Evolutionary conservation across 2,329 filamentous ascomycete genomes (phyloP).

Genomic region (Chaetomiaceae sp.): DNA sequence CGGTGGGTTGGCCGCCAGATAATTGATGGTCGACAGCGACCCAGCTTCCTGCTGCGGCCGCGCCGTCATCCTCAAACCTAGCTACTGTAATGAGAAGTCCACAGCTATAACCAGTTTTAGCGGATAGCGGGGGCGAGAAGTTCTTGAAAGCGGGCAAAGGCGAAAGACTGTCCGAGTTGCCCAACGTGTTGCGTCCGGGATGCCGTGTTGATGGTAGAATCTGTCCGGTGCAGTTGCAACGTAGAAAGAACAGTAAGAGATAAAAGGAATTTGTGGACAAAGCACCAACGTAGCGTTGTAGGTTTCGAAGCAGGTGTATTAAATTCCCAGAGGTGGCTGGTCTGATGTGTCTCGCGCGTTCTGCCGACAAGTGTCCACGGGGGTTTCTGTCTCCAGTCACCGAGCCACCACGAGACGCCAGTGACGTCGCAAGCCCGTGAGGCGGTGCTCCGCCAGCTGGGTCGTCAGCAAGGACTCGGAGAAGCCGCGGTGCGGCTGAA

Average conservation of each 20-base stretch:
- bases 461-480: not conserved
- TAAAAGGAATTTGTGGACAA: no score
- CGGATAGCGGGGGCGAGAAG: not conserved
- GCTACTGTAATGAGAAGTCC: not conserved
- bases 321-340: not conserved
- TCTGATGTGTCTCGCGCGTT: not conserved
- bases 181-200: no score
- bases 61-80: slow-evolving; percentile 15
- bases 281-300: no score
- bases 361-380: not conserved
- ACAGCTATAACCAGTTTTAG: not conserved
- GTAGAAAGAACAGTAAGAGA: no score
- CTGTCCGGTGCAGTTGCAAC: no score
- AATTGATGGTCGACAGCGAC: slow-evolving; percentile 75
- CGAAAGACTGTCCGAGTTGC: no score
- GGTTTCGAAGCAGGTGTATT: no score
- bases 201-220: no score
- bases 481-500: no score
- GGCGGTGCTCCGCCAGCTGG: not conserved
- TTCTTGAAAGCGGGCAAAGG: no score
- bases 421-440: slow-evolving; percentile 1
- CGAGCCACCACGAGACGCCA: not conserved
- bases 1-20: slow-evolving; percentile 80
- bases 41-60: slow-evolving; percentile 63
- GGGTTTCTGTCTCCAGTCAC: not conserved